Conservation (phyloP, 2,329 filamentous ascomycete species). For the Diplodia corticola region DNA sequence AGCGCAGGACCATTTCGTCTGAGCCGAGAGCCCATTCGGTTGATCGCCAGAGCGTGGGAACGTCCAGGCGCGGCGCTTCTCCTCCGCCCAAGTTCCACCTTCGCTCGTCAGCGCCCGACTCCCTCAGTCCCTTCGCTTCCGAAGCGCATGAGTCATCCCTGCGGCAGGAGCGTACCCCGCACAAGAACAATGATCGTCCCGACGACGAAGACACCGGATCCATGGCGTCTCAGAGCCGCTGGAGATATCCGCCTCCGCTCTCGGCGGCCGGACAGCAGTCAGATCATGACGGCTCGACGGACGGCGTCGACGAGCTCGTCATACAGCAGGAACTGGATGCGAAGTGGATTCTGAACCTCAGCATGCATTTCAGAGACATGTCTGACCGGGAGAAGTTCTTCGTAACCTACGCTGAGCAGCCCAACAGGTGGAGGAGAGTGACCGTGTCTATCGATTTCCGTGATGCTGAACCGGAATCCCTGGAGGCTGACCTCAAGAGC, state of each 20-base stretch:
- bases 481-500: slow-evolving; percentile 78
- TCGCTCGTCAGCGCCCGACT: slow-evolving; percentile 43
- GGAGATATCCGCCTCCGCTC: slow-evolving; percentile 26
- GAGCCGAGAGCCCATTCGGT: slow-evolving; percentile 67
- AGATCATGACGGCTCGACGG: slow-evolving; percentile 36
- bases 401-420: slow-evolving; percentile 83
- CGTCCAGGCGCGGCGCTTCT: slow-evolving; percentile 46
- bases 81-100: slow-evolving; percentile 40
- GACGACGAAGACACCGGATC: slow-evolving; percentile 32
- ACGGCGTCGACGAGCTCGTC: slow-evolving; percentile 56
- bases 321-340: slow-evolving; percentile 81
- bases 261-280: slow-evolving; percentile 32
- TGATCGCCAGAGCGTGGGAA: slow-evolving; percentile 44
- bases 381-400: slow-evolving; percentile 97
- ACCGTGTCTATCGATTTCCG: slow-evolving; percentile 95
- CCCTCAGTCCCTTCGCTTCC: slow-evolving; percentile 34
- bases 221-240: slow-evolving; percentile 29
- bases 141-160: slow-evolving; percentile 23
- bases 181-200: slow-evolving; percentile 28
- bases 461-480: slow-evolving; percentile 72
- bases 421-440: slow-evolving; percentile 79
- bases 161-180: neutral
- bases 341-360: slow-evolving; percentile 94
- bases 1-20: slow-evolving; percentile 73
- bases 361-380: slow-evolving; percentile 95